These are phyloP conservation scores for Backusella australiensis DNA, from an alignment of 192 early-diverging fungal species.

Conservation along the genomic window DNA sequence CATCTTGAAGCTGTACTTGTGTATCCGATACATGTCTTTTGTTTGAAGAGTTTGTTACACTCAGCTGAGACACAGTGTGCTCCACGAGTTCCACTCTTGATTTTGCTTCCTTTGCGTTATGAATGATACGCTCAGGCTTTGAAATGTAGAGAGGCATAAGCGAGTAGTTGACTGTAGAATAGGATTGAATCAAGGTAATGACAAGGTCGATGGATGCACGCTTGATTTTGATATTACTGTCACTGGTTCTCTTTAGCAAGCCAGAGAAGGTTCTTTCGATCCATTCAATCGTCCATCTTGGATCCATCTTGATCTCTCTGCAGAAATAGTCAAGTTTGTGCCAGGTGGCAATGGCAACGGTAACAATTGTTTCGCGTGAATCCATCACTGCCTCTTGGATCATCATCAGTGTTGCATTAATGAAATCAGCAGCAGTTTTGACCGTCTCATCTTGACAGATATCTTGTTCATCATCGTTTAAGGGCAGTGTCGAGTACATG, in stretches of 20 bases:
- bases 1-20: background rate
- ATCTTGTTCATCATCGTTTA: slow-evolving; percentile 5
- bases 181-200: slow-evolving; percentile 7
- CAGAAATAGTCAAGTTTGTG: slow-evolving; percentile 17
- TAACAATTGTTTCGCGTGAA: slow-evolving; percentile 20
- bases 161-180: background rate
- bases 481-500: too few relatives aligned
- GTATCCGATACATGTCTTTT: background rate
- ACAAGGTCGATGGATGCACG: slow-evolving; percentile 8
- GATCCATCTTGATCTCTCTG: background rate
- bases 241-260: slow-evolving; percentile 18
- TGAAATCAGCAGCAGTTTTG: background rate
- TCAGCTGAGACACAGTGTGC: slow-evolving; percentile 3
- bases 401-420: slow-evolving; percentile 20
- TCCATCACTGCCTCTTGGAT: slow-evolving; percentile 29
- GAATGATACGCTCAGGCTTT: slow-evolving; percentile 24
- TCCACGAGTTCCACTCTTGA: slow-evolving; percentile 22
- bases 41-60: background rate
- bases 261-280: slow-evolving; percentile 14
- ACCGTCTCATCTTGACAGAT: background rate
- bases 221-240: slow-evolving; percentile 11
- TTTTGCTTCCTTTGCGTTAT: slow-evolving; percentile 19
- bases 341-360: slow-evolving; percentile 13
- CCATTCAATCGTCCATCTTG: slow-evolving; percentile 7
- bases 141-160: slow-evolving; percentile 12